Evolutionary conservation across 2,329 filamentous ascomycete species (phyloP).

Genomic region (Periconia digitata): DNA sequence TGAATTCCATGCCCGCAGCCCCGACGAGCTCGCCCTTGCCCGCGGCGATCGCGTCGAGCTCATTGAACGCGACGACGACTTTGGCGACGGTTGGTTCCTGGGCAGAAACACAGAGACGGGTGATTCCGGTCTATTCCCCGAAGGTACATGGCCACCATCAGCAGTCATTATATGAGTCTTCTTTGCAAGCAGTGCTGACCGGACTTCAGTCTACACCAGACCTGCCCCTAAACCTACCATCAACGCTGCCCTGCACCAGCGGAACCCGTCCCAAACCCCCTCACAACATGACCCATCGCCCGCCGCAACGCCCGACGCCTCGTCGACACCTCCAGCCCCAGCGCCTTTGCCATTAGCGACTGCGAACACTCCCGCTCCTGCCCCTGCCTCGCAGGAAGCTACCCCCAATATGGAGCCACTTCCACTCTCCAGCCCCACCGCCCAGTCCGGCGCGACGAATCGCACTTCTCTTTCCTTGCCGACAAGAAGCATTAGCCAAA

Average conservation of each 20-base stretch:
- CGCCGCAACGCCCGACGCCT: slow-evolving; percentile 20
- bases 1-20: slow-evolving; percentile 87
- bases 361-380: slow-evolving; percentile 7
- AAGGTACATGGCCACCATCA: slow-evolving; percentile 57
- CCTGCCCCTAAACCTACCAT: slow-evolving; percentile 53
- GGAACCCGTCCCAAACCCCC: slow-evolving; percentile 29
- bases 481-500: slow-evolving; percentile 39
- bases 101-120: slow-evolving; percentile 72
- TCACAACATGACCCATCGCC: slow-evolving; percentile 12
- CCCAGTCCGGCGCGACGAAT: slow-evolving; percentile 16
- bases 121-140: slow-evolving; percentile 77
- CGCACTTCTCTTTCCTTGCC: slow-evolving; percentile 23
- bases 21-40: slow-evolving; percentile 85
- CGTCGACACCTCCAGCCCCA: slow-evolving; percentile 19
- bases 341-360: slow-evolving; percentile 18
- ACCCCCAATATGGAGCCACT: slow-evolving; percentile 31
- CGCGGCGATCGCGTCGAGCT: slow-evolving; percentile 85
- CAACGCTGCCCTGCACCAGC: slow-evolving; percentile 31
- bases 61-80: slow-evolving; percentile 83
- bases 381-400: slow-evolving; percentile 18
- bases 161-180: not conserved
- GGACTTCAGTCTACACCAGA: slow-evolving; percentile 61
- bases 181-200: slow-evolving; percentile 1
- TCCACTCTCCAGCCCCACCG: slow-evolving; percentile 24
- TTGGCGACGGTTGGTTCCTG: slow-evolving; percentile 84